Evolutionary conservation across 2,329 filamentous ascomycete genomes (phyloP), one percentile per base, ranked within the genome.

Genomic region (Teratosphaeria viscida): DNA sequence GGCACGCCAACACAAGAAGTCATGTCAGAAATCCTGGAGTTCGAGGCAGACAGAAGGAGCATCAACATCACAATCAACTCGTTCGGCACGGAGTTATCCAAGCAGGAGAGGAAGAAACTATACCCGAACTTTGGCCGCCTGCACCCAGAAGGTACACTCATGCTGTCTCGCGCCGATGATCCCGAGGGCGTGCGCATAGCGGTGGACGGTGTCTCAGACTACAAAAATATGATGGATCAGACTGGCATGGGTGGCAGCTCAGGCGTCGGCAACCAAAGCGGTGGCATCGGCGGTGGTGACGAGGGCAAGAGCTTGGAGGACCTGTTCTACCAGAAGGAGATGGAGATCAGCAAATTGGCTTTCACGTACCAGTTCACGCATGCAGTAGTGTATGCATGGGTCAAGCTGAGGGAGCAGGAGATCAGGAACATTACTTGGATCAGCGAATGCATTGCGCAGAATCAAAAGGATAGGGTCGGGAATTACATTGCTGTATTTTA

Each of bases 401-500:
- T 99, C 61, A 96, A 95, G 80, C 79, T 99, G 70, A 85, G 92
- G 74, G 94, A 99, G 77, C 94, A 97, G 92, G 94, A 99, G 88
- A 96, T 97, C 70, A 89, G 94, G 66, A 99, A 99, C 77, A 96
- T 99, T 71, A 97, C 94, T 57, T 99, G 94, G 94, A 99, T 99
- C 75, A 88, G 94, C 26, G 94, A 99, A 77, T 99, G 94, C 78
- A 99, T 99, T 82, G 94, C 94, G 59, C 94, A 99, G 78, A 96
- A 96, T 80, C 94, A 99, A 78, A 99, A 99, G 80, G 94, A 99
- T 76, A 85, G 94, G 73, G 97, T 99, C 74, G 89, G 90, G 68
- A 99, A 97, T 78, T 99, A 95, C 77, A 99, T 99, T 75, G 96
- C 91, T 77, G 94, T 97, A 63, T 96, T 99, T 77, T 96, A 62